Evolutionary conservation across 345 rosid species (phyloP), one percentile per base, ranked within the genome.

Genomic region (Aegle marmelos): DNA sequence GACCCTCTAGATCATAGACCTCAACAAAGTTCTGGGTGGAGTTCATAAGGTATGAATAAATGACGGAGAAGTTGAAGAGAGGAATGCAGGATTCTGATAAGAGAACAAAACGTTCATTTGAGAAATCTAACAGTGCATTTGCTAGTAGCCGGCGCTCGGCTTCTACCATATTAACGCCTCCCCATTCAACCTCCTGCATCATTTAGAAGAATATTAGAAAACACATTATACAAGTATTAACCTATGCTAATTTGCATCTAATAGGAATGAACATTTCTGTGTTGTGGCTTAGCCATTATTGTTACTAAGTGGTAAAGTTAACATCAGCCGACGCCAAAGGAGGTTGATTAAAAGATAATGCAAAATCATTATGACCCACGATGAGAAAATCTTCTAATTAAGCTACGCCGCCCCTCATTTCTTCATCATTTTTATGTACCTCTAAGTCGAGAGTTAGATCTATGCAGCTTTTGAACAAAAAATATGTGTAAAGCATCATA

Each of bases 51-150:
- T 91, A 79, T 53, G 89, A 72, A 79, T 92, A 92, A 78, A 88
- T 53, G 0, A 89, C 90, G 70, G 97, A 63, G 85, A 94, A 94
- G 69, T 92, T 89, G 82, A 88, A 94, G 25, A 94, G 85, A 70
- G 97, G 97, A 80, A 94, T 92, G 88, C 97, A 94, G 17, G 97
- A 67, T 68, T 94, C 98, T 0, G 97, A 94, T 24, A 94, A 91
- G 17, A 94, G 90, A 54, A 92, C 87, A 37, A 94, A 94, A 27
- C 97, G 83, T 79, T 92, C 87, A 81, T 91, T 94, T 5, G 93
- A 79, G 59, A 82, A 71, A 79, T 93, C 97, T 34, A 92, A 75
- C 48, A 94, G 89, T 4, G 96, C 98, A 75, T 91, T 94, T 36
- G 93, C 97, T 78, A 94, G 83, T 7, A 94, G 84, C 5, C 98